A percentile compares a stretch with the other conserved stretches of the same genome.
Conservation (phyloP, 2,329 filamentous ascomycete genomes). For the Microdochium paspali region DNA sequence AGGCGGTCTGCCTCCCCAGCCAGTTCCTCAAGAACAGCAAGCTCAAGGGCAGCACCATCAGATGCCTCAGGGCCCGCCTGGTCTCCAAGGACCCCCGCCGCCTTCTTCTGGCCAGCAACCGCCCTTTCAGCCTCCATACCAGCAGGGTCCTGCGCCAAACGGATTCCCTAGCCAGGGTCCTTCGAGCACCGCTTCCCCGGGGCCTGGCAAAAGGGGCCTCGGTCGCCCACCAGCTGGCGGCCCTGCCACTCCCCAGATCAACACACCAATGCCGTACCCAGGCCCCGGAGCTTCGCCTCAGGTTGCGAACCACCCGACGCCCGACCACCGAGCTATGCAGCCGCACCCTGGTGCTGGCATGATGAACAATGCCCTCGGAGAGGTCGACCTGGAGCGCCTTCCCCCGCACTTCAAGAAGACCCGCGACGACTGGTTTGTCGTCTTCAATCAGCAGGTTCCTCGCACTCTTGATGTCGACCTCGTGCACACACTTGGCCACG, state of each 20-base stretch:
- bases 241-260: conserved; percentile 86
- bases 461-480: conserved; percentile 88
- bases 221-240: conserved; percentile 56
- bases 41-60: conserved; percentile 41
- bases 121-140: conserved; percentile 64
- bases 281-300: conserved; percentile 77
- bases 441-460: conserved; percentile 89
- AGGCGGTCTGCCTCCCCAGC: conserved; percentile 70
- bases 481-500: conserved; percentile 84
- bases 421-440: conserved; percentile 86
- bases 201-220: conserved; percentile 64
- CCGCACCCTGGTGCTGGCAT: conserved; percentile 32
- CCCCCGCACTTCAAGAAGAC: conserved; percentile 83
- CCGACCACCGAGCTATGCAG: conserved; percentile 50
- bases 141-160: conserved; percentile 46
- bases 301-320: conserved; percentile 69
- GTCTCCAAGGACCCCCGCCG: conserved; percentile 47
- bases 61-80: conserved; percentile 69
- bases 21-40: conserved; percentile 53
- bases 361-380: conserved; percentile 60
- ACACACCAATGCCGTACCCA: conserved; percentile 77
- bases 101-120: conserved; percentile 55
- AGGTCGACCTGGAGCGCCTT: conserved; percentile 78
- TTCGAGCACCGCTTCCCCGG: conserved; percentile 77
- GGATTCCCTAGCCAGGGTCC: conserved; percentile 79